phyloP scores from a whole-genome alignment of 495 filamentous ascomycete species.

The Sabuloglossum arenarium region DNA sequence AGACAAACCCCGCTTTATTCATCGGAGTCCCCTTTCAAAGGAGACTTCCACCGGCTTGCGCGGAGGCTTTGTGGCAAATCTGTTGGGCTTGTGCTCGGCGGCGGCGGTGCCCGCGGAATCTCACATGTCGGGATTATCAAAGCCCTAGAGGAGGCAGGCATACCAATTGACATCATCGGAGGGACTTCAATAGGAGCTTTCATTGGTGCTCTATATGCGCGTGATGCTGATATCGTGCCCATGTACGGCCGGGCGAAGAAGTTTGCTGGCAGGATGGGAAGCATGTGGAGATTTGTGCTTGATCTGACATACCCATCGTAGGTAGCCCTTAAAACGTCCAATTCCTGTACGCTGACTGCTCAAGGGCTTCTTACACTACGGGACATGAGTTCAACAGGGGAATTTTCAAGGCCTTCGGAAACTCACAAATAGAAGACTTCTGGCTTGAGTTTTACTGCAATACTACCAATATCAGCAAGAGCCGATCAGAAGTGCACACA shows the following conservation, averaged over 20 bases:
- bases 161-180: conserved; percentile 89
- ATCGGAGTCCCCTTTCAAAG: conserved; percentile 79
- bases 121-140: conserved; percentile 84
- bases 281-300: conserved; percentile 90
- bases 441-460: conserved; percentile 99
- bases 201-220: conserved; percentile 84
- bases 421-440: conserved; percentile 94
- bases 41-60: conserved; percentile 87
- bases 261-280: conserved; percentile 89
- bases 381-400: conserved; percentile 98
- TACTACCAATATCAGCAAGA: conserved; percentile 90
- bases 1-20: conserved; percentile 78
- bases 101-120: conserved; percentile 81
- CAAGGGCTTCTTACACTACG: conserved; percentile 62
- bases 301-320: conserved; percentile 88
- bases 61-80: conserved; percentile 83
- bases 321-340: not conserved
- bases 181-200: conserved; percentile 97
- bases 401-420: conserved; percentile 95
- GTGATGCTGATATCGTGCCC: conserved; percentile 89
- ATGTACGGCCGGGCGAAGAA: conserved; percentile 95
- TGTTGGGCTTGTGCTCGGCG: conserved; percentile 82
- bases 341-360: not conserved
- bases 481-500: conserved; percentile 73
- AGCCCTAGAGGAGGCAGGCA: conserved; percentile 87